A percentile compares a stretch with the other conserved stretches of the same genome.
Conservation (phyloP, 345 rosid species). For the Clausena lansium region DNA sequence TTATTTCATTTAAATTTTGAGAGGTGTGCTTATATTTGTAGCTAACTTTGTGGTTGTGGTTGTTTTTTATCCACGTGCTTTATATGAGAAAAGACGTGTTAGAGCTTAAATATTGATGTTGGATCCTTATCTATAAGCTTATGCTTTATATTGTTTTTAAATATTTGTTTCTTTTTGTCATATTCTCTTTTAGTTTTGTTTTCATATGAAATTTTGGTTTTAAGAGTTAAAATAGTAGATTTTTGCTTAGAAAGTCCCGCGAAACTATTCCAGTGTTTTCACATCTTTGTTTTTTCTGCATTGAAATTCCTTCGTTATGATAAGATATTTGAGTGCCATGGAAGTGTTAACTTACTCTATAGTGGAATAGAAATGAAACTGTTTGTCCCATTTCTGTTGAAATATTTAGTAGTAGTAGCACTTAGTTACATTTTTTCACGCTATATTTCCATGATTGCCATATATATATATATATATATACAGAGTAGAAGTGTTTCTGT, state of each 20-base stretch:
- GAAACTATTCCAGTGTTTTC: constrained; percentile 4
- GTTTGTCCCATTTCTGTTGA: neutral
- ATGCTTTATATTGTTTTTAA: constrained; percentile 3
- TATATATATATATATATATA: neutral
- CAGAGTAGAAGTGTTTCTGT: neutral
- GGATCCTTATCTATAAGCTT: neutral
- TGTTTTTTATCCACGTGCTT: neutral
- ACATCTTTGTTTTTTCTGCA: neutral
- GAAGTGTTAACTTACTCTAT: neutral
- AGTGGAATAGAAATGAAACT: neutral
- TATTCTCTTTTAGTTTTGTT: neutral
- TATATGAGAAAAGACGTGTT: neutral
- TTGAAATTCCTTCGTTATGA: neutral
- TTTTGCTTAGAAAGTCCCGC: neutral
- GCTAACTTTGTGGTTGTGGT: neutral
- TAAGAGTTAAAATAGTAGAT: neutral
- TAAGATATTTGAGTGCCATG: neutral
- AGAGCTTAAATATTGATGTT: neutral
- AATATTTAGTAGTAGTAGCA: neutral
- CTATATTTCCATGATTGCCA: neutral
- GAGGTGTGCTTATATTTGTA: neutral
- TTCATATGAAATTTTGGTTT: neutral
- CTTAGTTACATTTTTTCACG: neutral
- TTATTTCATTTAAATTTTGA: neutral
- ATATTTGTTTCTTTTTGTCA: constrained; percentile 1